Evolutionary conservation across 805 yeast species (phyloP), one percentile per base, ranked within the genome.

Genomic region (Saccharomycopsis schoenii): DNA sequence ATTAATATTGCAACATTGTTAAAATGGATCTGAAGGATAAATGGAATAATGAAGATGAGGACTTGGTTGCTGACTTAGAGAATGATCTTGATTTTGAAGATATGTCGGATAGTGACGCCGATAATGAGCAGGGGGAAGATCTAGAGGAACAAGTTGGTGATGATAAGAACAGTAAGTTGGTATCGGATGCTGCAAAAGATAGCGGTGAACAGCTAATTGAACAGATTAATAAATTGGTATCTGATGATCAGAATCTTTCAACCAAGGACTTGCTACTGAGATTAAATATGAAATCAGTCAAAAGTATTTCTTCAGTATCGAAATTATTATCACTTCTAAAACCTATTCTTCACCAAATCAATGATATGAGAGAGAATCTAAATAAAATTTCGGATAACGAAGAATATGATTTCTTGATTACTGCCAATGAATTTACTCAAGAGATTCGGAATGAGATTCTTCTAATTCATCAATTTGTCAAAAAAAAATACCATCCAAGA

Each of bases 381-480:
- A 29, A 24, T 24, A 15, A 19, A 3, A 2, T 47, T 15, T 11
- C 52, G 15, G 21, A 12, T 19, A 21, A 6, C 10, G 55, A 36
- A 21, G 60, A 56, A 15, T 58, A 62, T 51, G 29, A 60, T n/a
- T 78, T 86, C 36, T 71, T 88, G 11, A 73, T 80, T 4, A 70
- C 71, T 14, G 78, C 85, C 8, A 87, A 86, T 69, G 81, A 77
- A 52, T 67, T 81, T n/a, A 73, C 84, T 0, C 77, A 78, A 11
- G 78, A 82, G 6, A 76, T 88, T 1, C 77, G 78, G 55, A 74
- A 74, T 14, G 93, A 88, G 64, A 81, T 86, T 4, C 65, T 71
- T 0, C 62, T 75, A 2, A 67, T 86, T 10, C 81, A 81, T 62
- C 70, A 76, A 5, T 80, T 80, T 58, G 72, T 86, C 42, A 80